Evolutionary conservation across 2,329 filamentous ascomycete species (phyloP).

Genomic region (Talaromyces sp.): DNA sequence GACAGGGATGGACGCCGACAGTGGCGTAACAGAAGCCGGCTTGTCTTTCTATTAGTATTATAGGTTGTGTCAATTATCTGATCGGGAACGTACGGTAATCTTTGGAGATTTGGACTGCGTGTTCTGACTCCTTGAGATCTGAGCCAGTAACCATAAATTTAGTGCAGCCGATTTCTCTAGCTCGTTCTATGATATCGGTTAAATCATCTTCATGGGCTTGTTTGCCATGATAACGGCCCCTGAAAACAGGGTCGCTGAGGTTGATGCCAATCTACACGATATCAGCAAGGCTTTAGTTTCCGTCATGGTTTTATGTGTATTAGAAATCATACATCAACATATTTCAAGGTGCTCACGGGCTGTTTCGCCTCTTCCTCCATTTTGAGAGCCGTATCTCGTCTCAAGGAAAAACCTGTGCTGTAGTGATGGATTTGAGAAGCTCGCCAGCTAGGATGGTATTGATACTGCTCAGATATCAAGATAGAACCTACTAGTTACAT

Average conservation of each 20-base stretch:
- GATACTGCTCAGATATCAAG: neutral
- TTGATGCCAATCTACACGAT: slow-evolving; percentile 77
- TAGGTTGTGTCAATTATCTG: neutral
- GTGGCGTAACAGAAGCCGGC: slow-evolving; percentile 83
- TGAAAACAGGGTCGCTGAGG: slow-evolving; percentile 86
- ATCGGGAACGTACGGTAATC: slow-evolving; percentile 63
- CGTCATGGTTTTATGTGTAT: no score
- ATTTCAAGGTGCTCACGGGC: slow-evolving; percentile 34
- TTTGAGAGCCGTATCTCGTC: neutral
- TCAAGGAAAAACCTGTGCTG: neutral
- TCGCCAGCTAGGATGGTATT: neutral
- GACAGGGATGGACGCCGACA: slow-evolving; percentile 91
- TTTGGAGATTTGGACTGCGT: slow-evolving; percentile 69
- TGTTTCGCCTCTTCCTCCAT: slow-evolving; percentile 24
- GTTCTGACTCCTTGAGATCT: slow-evolving; percentile 71
- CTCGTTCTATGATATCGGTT: slow-evolving; percentile 70
- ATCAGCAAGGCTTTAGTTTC: no score
- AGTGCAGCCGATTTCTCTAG: slow-evolving; percentile 70
- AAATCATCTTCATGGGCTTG: slow-evolving; percentile 51
- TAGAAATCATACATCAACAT: slow-evolving; percentile 44
- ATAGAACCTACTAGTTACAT: neutral
- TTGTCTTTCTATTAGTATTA: slow-evolving; percentile 31
- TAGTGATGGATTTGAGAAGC: neutral
- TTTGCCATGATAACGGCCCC: slow-evolving; percentile 77
- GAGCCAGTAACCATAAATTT: slow-evolving; percentile 95